Conservation (phyloP, 208 protist species). For the Zelonia costaricensis region DNA sequence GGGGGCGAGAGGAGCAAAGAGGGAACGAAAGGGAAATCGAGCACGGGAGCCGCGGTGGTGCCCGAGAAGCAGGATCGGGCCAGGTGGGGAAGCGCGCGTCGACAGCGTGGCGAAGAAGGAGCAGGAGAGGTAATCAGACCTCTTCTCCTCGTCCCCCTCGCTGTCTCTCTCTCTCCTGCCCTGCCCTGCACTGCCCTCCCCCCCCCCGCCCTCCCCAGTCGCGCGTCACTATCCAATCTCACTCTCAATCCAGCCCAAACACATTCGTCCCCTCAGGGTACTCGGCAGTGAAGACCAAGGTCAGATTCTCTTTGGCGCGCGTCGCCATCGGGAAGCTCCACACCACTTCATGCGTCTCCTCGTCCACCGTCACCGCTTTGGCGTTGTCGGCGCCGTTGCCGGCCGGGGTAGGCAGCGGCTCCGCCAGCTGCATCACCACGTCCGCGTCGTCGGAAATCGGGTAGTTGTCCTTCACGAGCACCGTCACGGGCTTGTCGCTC, state of each 20-base stretch:
- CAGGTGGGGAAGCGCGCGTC: background rate
- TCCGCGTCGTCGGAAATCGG: conserved; percentile 43
- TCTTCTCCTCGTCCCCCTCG: too few relatives aligned
- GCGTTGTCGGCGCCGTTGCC: conserved; percentile 1
- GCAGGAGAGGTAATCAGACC: background rate
- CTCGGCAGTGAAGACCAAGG: conserved; percentile 37
- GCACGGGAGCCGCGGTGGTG: too few relatives aligned
- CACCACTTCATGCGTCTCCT: conserved; percentile 36
- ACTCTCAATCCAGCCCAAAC: conserved; percentile 20
- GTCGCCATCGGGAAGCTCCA: conserved; percentile 36
- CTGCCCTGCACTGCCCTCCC: too few relatives aligned
- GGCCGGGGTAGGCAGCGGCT: conserved; percentile 10
- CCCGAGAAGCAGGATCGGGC: too few relatives aligned
- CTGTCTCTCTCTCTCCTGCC: too few relatives aligned
- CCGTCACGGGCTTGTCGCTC: conserved; percentile 17
- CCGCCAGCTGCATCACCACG: conserved; percentile 32
- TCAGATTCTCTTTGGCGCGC: conserved; percentile 32
- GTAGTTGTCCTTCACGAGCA: conserved; percentile 63
- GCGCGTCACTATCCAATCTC: background rate
- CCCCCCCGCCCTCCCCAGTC: background rate
- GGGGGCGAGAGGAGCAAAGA: background rate
- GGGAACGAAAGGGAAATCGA: too few relatives aligned
- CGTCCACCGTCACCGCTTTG: conserved; percentile 33
- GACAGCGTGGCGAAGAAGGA: background rate
- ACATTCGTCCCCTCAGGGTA: conserved; percentile 27